A percentile compares a stretch with the other conserved stretches of the same genome.
Evolutionary conservation across 1,139 yeast genomes (phyloP).

Genomic region (Suhomyces anneliseae): DNA sequence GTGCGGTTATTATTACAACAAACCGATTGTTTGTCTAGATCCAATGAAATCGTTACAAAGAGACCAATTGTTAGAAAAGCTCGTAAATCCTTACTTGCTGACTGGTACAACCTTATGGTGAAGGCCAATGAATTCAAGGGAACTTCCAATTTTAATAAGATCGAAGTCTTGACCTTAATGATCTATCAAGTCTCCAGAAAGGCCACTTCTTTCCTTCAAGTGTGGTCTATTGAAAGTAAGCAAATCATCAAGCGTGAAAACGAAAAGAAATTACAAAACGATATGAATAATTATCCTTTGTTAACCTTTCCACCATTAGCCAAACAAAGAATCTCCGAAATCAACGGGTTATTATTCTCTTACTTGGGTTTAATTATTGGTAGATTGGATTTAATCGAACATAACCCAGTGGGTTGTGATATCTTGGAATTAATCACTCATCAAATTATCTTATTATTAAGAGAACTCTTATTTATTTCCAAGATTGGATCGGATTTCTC

Average conservation of each 20-base stretch:
- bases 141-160: constrained; percentile 62
- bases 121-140: constrained; percentile 84
- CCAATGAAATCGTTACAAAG: constrained; percentile 72
- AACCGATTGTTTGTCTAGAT: constrained; percentile 83
- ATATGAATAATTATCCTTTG: constrained; percentile 44
- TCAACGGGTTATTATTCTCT: constrained; percentile 64
- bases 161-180: constrained; percentile 70
- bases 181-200: constrained; percentile 73
- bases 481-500: constrained; percentile 53
- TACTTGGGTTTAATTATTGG: constrained; percentile 75
- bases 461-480: constrained; percentile 65
- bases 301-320: constrained; percentile 66
- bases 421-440: constrained; percentile 64
- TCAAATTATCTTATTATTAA: constrained; percentile 61
- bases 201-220: constrained; percentile 69
- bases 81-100: constrained; percentile 80
- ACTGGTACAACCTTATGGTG: constrained; percentile 85
- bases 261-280: constrained; percentile 37
- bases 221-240: constrained; percentile 67
- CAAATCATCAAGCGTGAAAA: constrained; percentile 40
- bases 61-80: constrained; percentile 69
- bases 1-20: constrained; percentile 72
- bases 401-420: constrained; percentile 68
- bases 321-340: constrained; percentile 68
- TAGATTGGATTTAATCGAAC: constrained; percentile 71